Base-by-base conservation (phyloP, 805 yeast species). In the Sungouiella thailandica region DNA sequence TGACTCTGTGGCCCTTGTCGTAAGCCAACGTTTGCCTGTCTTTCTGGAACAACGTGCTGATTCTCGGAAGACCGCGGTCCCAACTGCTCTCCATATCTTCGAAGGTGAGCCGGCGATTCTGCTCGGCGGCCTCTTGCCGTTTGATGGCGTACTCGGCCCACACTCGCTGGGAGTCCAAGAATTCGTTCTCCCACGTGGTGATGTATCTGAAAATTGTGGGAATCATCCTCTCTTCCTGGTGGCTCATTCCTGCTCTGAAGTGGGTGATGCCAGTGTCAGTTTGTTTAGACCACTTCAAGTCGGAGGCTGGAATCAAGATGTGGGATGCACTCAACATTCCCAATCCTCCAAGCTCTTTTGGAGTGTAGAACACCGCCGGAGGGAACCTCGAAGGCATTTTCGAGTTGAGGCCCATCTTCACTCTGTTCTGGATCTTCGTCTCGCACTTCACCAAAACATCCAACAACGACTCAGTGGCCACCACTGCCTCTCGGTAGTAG, bases 321-420 rank as follows among this genome's bases (percentile, higher is more conserved):
- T 93, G 98, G 10, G 96, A 86, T 0, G 97, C 97, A 68, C 96
- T 85, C 17, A 93, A 65, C 98, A 93, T 93, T 17, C 98, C 99
- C 28, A 93, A 64, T 28, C 99, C 99, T 32, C 99, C 98, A 3
- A 93, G 63, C 55, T 93, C 99, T 47, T 89, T 90, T 0, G 98
- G 98, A 0, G 98, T 88, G 55, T 93, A 93, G 51, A 93, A 93
- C 0, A 93, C 98, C 3, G 97, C 97, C 0, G 98, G 99, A 3
- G 99, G 99, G 62, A 93, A 93, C 36, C 99, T 70, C 0, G 96
- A 80, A 1, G 99, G 99, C 99, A 93, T 93, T 59, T 93, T 93
- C 10, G 97, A 90, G 50, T 93, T 93, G 40, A 93, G 69, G 0
- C 98, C 98, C 64, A 90, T 74, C 54, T 93, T 93, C 13, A 93